phyloP scores from a whole-genome alignment of 1,284 basidiomycete genomes.

The Fomes fomentarius region DNA sequence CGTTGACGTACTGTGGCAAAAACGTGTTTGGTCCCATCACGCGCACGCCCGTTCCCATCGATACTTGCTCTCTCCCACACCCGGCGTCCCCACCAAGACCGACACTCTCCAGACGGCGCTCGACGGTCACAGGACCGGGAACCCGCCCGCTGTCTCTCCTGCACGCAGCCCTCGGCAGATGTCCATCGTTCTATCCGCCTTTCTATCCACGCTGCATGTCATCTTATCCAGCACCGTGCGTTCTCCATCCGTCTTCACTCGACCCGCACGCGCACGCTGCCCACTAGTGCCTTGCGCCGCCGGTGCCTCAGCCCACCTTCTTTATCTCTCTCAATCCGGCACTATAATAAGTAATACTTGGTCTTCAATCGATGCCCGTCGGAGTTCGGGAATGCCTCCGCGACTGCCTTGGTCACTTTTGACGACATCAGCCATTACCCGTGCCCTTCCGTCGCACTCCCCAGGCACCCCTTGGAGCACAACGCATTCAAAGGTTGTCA shows the following conservation, averaged over 20 bases:
- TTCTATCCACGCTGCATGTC: conserved; percentile 18
- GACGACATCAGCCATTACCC: too few relatives aligned
- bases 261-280: background rate
- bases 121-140: conserved; percentile 13
- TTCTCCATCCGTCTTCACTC: background rate
- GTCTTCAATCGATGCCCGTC: conserved; percentile 10
- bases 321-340: background rate
- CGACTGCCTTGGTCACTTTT: background rate
- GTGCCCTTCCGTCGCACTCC: too few relatives aligned
- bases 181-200: conserved; percentile 15
- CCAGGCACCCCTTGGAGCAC: too few relatives aligned
- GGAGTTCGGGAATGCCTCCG: conserved; percentile 14
- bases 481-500: too few relatives aligned
- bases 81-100: background rate
- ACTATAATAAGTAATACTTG: too few relatives aligned
- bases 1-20: conserved; percentile 20
- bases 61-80: conserved; percentile 3
- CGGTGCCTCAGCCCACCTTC: background rate
- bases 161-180: conserved; percentile 16
- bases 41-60: conserved; percentile 22
- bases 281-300: background rate
- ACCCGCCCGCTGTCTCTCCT: conserved; percentile 11
- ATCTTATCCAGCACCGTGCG: conserved; percentile 11
- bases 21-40: conserved; percentile 18
- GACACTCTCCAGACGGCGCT: background rate